Evolutionary conservation across 768 basidiomycete genomes (phyloP).

Genomic region (Termitomyces sp.): DNA sequence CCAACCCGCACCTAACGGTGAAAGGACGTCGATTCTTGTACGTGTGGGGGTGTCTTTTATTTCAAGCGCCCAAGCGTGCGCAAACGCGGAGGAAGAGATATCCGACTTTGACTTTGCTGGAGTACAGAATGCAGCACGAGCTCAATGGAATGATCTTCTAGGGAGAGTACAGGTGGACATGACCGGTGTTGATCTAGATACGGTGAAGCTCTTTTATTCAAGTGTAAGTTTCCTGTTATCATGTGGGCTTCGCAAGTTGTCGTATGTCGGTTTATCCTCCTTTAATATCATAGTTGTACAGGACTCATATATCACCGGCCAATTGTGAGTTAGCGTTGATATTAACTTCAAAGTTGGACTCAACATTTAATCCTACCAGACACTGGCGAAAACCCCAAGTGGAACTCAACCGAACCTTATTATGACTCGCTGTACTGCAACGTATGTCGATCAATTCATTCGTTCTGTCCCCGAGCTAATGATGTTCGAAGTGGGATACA

Average conservation of each 20-base stretch:
- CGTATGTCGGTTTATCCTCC: neutral
- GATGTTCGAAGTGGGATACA: conserved; percentile 52
- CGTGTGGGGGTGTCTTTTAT: conserved; percentile 68
- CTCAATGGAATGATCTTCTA: conserved; percentile 56
- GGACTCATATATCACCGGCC: conserved; percentile 60
- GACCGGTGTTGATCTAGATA: conserved; percentile 42
- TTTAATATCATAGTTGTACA: conserved; percentile 38
- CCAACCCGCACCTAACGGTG: conserved; percentile 31
- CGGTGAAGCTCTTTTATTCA: conserved; percentile 54
- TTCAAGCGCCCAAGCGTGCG: conserved; percentile 55
- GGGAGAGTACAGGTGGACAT: conserved; percentile 51
- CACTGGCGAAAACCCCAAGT: conserved; percentile 60
- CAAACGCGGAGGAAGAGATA: conserved; percentile 59
- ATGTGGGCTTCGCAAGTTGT: neutral
- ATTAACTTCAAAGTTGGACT: neutral
- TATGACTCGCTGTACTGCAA: conserved; percentile 70
- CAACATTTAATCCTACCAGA: conserved; percentile 28
- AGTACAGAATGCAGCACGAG: conserved; percentile 38
- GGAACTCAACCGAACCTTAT: conserved; percentile 63
- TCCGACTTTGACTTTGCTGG: conserved; percentile 52
- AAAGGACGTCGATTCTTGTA: conserved; percentile 43
- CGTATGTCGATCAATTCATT: conserved; percentile 27
- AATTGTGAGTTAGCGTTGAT: conserved; percentile 43
- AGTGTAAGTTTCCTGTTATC: conserved; percentile 32
- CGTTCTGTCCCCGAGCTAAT: neutral